Percentiles rank a stretch among this genome's conserved stretches.
Evolutionary conservation across 2,329 filamentous ascomycete genomes (phyloP).

Genomic region (Stromatinia cepivora): DNA sequence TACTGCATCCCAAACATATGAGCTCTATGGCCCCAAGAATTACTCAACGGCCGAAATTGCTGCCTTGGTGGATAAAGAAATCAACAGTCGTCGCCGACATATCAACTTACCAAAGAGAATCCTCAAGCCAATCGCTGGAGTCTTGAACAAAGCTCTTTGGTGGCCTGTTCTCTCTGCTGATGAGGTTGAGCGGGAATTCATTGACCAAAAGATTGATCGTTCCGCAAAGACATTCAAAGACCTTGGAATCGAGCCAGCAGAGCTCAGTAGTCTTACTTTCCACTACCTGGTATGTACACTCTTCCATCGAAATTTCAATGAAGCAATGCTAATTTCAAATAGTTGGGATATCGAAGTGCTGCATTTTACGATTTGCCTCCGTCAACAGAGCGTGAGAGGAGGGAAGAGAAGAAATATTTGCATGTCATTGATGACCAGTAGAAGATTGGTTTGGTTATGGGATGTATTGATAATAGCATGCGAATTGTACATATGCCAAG

Average conservation of each 20-base stretch:
- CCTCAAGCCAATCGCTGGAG: constrained; percentile 70
- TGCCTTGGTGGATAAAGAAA: constrained; percentile 86
- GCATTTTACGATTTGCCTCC: constrained; percentile 92
- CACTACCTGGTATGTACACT: constrained; percentile 75
- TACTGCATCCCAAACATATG: constrained; percentile 87
- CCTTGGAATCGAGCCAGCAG: constrained; percentile 83
- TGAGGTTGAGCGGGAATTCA: constrained; percentile 86
- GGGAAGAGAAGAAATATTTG: constrained; percentile 94
- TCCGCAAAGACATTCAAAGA: constrained; percentile 95
- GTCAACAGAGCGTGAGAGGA: constrained; percentile 89
- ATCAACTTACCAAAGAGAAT: constrained; percentile 85
- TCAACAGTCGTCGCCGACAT: constrained; percentile 84
- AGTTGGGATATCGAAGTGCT: constrained; percentile 89
- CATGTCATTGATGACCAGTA: constrained; percentile 90
- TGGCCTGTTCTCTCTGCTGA: constrained; percentile 83
- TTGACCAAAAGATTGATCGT: constrained; percentile 88
- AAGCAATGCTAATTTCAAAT: not conserved
- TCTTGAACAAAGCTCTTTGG: constrained; percentile 83
- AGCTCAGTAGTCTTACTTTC: constrained; percentile 84
- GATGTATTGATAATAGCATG: constrained; percentile 25
- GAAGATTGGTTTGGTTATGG: constrained; percentile 33
- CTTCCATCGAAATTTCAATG: not conserved
- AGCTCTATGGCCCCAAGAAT: constrained; percentile 90
- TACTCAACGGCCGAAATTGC: constrained; percentile 89
- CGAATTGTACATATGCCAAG: constrained; percentile 43